These are phyloP conservation scores for Quambalaria eucalypti DNA, from an alignment of 1,284 basidiomycete species.

Conservation along the genomic window DNA sequence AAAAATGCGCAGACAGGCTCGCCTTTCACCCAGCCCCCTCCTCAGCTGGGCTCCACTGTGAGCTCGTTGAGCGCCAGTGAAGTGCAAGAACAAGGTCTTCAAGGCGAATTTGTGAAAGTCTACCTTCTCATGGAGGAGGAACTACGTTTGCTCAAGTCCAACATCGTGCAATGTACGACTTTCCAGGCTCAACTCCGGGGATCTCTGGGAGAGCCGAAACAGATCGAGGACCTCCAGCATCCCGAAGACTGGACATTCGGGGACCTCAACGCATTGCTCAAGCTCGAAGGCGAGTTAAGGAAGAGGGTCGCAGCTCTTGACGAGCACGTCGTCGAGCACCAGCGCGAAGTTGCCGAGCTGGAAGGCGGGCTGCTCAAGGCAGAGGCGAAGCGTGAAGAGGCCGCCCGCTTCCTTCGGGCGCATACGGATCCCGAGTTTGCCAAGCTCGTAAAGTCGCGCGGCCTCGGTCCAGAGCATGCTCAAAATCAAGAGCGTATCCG, in stretches of 20 bases:
- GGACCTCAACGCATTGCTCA: conserved; percentile 38
- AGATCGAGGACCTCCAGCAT: conserved; percentile 20
- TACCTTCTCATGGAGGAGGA: conserved; percentile 48
- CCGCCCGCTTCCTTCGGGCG: conserved; percentile 61
- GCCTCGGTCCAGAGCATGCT: conserved; percentile 77
- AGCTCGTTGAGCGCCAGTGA: conserved; percentile 9
- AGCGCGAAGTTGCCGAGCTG: conserved; percentile 48
- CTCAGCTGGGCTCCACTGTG: conserved; percentile 8
- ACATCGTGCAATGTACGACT: conserved; percentile 23
- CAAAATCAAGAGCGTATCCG: conserved; percentile 70
- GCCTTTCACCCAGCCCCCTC: conserved; percentile 9
- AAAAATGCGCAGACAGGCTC: not conserved
- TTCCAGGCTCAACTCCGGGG: conserved; percentile 42
- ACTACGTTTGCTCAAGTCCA: conserved; percentile 28
- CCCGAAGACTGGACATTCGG: conserved; percentile 46
- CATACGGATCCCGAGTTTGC: conserved; percentile 67
- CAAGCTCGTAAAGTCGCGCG: conserved; percentile 66
- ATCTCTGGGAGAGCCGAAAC: conserved; percentile 13
- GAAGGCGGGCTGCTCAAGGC: conserved; percentile 52
- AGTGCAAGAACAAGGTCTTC: conserved; percentile 35
- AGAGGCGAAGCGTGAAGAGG: conserved; percentile 43
- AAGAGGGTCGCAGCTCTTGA: conserved; percentile 9
- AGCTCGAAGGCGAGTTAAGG: conserved; percentile 12
- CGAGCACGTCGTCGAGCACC: conserved; percentile 35
- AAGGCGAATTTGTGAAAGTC: conserved; percentile 37